These are phyloP conservation scores for Karstenula rhodostoma DNA, from an alignment of 2,329 filamentous ascomycete species.

Conservation along the genomic window DNA sequence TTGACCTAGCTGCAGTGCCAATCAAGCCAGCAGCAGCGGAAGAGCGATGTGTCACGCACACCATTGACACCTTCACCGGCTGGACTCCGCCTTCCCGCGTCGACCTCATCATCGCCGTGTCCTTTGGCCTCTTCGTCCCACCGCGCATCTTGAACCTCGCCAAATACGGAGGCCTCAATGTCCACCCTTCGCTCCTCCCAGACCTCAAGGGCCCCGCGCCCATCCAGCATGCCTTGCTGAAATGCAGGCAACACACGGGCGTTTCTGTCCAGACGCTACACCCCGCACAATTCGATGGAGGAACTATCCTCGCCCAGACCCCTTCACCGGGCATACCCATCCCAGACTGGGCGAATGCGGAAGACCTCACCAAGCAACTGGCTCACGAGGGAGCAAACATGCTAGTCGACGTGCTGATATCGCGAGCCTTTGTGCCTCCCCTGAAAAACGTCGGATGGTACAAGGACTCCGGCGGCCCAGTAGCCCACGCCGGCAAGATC, in stretches of 20 bases:
- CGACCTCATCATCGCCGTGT: conserved; percentile 89
- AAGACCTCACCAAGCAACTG: conserved; percentile 61
- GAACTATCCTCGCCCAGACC: conserved; percentile 74
- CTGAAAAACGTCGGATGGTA: conserved; percentile 50
- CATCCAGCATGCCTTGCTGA: conserved; percentile 82
- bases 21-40: conserved; percentile 70
- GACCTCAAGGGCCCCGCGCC: conserved; percentile 88
- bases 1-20: conserved; percentile 65
- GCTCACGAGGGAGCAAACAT: conserved; percentile 73
- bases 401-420: conserved; percentile 71
- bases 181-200: conserved; percentile 91
- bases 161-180: conserved; percentile 87
- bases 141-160: conserved; percentile 72
- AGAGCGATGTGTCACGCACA: conserved; percentile 71
- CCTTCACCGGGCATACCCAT: conserved; percentile 64
- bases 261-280: conserved; percentile 89
- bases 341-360: conserved; percentile 58
- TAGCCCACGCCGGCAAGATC: conserved; percentile 75
- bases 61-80: conserved; percentile 80
- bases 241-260: conserved; percentile 68
- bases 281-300: conserved; percentile 77
- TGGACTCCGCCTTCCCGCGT: conserved; percentile 65
- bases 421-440: conserved; percentile 71
- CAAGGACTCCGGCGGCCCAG: conserved; percentile 27
- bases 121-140: conserved; percentile 91